These are phyloP conservation scores for Quercus robur DNA, from an alignment of 306 rosid species.

Conservation along the genomic window DNA sequence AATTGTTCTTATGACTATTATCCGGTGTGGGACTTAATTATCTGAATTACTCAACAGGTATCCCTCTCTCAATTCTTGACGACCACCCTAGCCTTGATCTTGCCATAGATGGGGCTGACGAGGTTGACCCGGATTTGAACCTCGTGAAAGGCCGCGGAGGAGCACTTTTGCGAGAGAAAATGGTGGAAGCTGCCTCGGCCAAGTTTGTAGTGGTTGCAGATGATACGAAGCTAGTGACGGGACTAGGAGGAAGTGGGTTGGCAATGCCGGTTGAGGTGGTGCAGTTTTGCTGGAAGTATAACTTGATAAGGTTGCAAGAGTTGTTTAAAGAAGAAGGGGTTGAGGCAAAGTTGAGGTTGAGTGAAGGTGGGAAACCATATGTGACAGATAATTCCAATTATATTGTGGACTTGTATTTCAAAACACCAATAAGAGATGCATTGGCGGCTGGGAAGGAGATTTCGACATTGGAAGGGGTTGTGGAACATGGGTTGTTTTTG, in stretches of 20 bases:
- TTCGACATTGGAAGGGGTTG: constrained; percentile 68
- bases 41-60: constrained; percentile 1
- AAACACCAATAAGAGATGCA: constrained; percentile 58
- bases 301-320: constrained; percentile 51
- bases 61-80: constrained; percentile 77
- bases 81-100: constrained; percentile 68
- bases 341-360: constrained; percentile 64
- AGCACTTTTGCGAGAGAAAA: constrained; percentile 68
- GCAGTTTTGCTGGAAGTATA: constrained; percentile 86
- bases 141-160: constrained; percentile 86
- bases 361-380: constrained; percentile 54
- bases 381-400: constrained; percentile 75
- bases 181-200: constrained; percentile 86
- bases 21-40: too few species aligned
- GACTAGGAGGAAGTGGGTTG: constrained; percentile 69
- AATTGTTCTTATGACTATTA: too few species aligned
- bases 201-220: constrained; percentile 71
- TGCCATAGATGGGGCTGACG: constrained; percentile 87
- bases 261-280: constrained; percentile 96
- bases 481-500: constrained; percentile 81
- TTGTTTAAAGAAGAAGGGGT: constrained; percentile 66
- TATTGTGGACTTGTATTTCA: constrained; percentile 77
- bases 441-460: constrained; percentile 69
- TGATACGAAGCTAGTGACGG: constrained; percentile 63
- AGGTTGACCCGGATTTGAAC: constrained; percentile 73